Percentiles rank a stretch among this genome's conserved stretches.
These are phyloP conservation scores for Croton setiger DNA, from an alignment of 441 rosid genomes.

Conservation along the genomic window DNA sequence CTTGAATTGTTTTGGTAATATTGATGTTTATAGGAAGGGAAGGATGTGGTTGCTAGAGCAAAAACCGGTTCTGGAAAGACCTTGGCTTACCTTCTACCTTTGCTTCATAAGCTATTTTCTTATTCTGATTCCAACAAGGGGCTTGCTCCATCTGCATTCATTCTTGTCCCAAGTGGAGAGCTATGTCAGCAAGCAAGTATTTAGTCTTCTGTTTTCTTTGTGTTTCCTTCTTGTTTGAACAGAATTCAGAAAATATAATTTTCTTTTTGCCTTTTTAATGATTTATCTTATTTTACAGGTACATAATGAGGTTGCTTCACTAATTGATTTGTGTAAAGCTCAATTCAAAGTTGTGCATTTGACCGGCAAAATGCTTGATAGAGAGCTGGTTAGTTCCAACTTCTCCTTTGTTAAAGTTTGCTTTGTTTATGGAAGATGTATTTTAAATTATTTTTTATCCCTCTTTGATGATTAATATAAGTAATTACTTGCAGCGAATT, in stretches of 20 bases:
- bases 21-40: slow-evolving; percentile 55
- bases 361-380: slow-evolving; percentile 61
- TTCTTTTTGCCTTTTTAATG: not conserved
- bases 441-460: not conserved
- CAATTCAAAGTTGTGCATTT: slow-evolving; percentile 69
- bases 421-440: not conserved
- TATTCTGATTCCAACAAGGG: slow-evolving; percentile 40
- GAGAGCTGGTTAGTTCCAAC: slow-evolving; percentile 67
- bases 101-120: slow-evolving; percentile 75
- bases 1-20: not conserved
- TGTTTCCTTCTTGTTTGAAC: not conserved
- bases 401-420: not conserved
- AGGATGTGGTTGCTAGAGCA: slow-evolving; percentile 90
- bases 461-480: not conserved
- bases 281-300: slow-evolving; percentile 37
- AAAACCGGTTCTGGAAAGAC: slow-evolving; percentile 95
- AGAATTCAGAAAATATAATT: not conserved
- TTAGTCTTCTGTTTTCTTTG: not conserved
- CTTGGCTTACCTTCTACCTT: slow-evolving; percentile 73
- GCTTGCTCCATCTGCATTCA: slow-evolving; percentile 67
- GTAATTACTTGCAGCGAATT: slow-evolving; percentile 47
- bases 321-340: slow-evolving; percentile 74
- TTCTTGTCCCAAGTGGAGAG: slow-evolving; percentile 86
- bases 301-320: slow-evolving; percentile 51
- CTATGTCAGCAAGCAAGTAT: slow-evolving; percentile 68